Conservation (phyloP, 805 yeast genomes). For the Spathaspora sp. region DNA sequence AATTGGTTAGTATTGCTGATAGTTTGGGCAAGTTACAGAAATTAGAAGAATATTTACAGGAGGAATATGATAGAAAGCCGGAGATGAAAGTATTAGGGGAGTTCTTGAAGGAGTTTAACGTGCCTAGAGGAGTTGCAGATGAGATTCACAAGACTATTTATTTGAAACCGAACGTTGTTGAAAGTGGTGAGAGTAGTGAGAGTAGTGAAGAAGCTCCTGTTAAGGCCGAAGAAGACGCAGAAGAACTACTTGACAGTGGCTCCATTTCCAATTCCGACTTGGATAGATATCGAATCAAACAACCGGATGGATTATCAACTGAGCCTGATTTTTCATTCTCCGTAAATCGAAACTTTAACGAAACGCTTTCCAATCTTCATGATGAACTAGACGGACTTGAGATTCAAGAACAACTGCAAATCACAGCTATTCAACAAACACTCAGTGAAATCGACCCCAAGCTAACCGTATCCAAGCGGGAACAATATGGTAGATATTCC, state of each 20-base stretch:
- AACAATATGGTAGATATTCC: slow-evolving; percentile 25
- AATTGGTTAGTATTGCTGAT: slow-evolving; percentile 28
- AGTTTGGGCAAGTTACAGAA: slow-evolving; percentile 24
- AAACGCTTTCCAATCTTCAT: slow-evolving; percentile 31
- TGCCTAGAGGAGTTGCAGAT: slow-evolving; percentile 39
- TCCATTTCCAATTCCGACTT: slow-evolving; percentile 14
- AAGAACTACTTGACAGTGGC: slow-evolving; percentile 9
- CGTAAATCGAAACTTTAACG: slow-evolving; percentile 32
- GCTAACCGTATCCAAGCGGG: slow-evolving; percentile 22
- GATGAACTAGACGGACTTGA: slow-evolving; percentile 21
- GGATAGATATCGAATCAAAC: slow-evolving; percentile 16
- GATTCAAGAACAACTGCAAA: slow-evolving; percentile 19
- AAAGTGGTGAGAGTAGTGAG: slow-evolving; percentile 4
- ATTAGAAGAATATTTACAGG: slow-evolving; percentile 13
- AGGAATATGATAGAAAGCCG: slow-evolving; percentile 14
- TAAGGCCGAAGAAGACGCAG: slow-evolving; percentile 2
- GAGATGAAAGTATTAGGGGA: slow-evolving; percentile 16
- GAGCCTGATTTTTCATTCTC: slow-evolving; percentile 18
- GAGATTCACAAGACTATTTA: slow-evolving; percentile 37
- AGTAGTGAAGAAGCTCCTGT: background rate
- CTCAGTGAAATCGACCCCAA: slow-evolving; percentile 25
- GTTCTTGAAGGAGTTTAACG: slow-evolving; percentile 23
- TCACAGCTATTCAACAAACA: slow-evolving; percentile 17
- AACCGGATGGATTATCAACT: slow-evolving; percentile 3
- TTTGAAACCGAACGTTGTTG: slow-evolving; percentile 2